Evolutionary conservation across 2,329 filamentous ascomycete species (phyloP).

Genomic region (Fusarium metavorans): DNA sequence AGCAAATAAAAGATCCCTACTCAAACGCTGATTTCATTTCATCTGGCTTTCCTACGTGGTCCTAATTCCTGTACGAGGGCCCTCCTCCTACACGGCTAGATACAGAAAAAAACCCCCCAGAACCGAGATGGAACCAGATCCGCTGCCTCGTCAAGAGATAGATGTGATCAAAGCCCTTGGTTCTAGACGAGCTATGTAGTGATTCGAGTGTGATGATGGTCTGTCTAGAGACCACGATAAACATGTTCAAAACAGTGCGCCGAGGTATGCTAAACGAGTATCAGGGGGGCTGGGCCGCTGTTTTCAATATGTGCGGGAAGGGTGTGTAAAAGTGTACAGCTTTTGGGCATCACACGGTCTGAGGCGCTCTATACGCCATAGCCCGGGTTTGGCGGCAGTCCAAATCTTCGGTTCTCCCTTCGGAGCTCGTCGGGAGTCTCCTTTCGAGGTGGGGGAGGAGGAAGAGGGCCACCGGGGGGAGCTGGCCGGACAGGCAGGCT

Average conservation of each 20-base stretch:
- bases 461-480: slow-evolving; percentile 69
- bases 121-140: slow-evolving; percentile 32
- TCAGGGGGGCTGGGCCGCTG: slow-evolving; percentile 32
- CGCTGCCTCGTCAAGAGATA: slow-evolving; percentile 29
- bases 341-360: slow-evolving; percentile 21
- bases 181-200: slow-evolving; percentile 38
- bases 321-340: slow-evolving; percentile 19
- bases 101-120: slow-evolving; percentile 26
- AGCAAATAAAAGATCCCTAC: slow-evolving; percentile 5
- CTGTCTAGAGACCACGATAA: slow-evolving; percentile 40
- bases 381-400: slow-evolving; percentile 58
- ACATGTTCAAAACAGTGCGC: slow-evolving; percentile 47
- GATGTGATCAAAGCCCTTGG: slow-evolving; percentile 16
- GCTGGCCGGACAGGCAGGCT: slow-evolving; percentile 74
- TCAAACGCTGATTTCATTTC: slow-evolving; percentile 37
- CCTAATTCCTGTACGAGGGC: slow-evolving; percentile 32
- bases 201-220: slow-evolving; percentile 36
- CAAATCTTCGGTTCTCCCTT: slow-evolving; percentile 65
- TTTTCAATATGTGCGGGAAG: slow-evolving; percentile 35
- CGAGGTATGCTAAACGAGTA: slow-evolving; percentile 50
- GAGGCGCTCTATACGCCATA: slow-evolving; percentile 47
- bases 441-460: slow-evolving; percentile 69
- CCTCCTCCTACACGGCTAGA: slow-evolving; percentile 36
- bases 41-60: slow-evolving; percentile 41
- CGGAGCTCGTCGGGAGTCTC: slow-evolving; percentile 66